Evolutionary conservation across 2,329 filamentous ascomycete genomes (phyloP).

Genomic region (Pezicula radicicola): DNA sequence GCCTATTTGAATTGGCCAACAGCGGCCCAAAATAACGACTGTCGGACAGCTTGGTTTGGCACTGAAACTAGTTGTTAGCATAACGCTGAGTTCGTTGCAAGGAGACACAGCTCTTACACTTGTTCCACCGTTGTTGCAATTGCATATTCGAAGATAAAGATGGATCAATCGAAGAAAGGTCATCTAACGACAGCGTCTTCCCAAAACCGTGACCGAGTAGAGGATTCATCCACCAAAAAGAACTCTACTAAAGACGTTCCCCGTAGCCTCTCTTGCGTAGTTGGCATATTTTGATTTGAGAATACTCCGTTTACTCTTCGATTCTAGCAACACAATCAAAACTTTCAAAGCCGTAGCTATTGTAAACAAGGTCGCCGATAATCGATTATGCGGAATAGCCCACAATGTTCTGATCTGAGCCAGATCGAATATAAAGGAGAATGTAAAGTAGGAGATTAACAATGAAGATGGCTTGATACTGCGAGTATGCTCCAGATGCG

Average conservation of each 20-base stretch:
- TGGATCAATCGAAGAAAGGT: no score
- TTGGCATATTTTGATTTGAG: background rate
- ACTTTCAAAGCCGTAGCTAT: background rate
- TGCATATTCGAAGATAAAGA: background rate
- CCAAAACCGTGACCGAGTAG: background rate
- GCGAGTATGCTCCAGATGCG: background rate
- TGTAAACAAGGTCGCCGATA: background rate
- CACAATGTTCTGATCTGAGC: background rate
- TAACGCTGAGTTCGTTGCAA: background rate
- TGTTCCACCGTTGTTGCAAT: background rate
- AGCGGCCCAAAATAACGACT: background rate
- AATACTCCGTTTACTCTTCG: background rate
- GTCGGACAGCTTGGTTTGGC: background rate
- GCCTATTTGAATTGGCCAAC: background rate
- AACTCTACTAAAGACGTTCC: background rate
- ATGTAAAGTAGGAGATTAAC: background rate
- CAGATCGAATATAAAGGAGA: background rate
- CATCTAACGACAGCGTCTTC: background rate
- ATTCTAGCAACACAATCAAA: background rate
- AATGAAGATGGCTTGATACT: background rate
- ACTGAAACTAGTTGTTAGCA: background rate
- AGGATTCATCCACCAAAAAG: slow-evolving; percentile 1
- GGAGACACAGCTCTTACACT: background rate
- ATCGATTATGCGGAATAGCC: background rate
- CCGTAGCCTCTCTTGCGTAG: background rate